Base-by-base conservation (phyloP, 73 alveolate genomes). In the Paramecium octaurelia region DNA sequence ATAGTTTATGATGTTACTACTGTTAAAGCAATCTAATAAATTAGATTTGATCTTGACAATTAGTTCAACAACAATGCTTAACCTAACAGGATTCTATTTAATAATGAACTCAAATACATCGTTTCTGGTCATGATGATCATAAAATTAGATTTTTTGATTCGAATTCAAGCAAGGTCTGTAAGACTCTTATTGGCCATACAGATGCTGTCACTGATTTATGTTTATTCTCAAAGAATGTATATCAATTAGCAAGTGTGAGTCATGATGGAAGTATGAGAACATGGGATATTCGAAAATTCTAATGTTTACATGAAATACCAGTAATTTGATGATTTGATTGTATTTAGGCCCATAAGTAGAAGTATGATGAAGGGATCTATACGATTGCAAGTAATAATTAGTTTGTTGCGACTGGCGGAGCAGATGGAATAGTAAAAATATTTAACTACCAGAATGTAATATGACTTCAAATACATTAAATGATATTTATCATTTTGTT, bases 191-290 rank as follows among this genome's bases (percentile, higher is more conserved):
- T 93, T 14, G 94, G 94, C 6, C 97, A 93, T 43, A 93, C 95
- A n/a, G 97, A 93, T 93, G 95, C 97, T 40, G 95, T 93, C n/a
- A 93, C 95, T 40, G 94, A 83, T 59, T 58, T 89, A n/a, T 77
- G 93, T 86, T 60, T 93, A 12, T 83, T 83, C 85, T 92, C 85
- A 16, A 73, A 35, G 29, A 93, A 93, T 57, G 68, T 90, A n/a
- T 93, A 90, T 57, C 64, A 87, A 21, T 35, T 93, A 42, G 86
- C 94, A 14, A 83, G 92, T 27, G 97, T 86, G 6, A 92, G 95
- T 31, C 97, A 93, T 93, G 97, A 93, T 48, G 95, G 97, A 2
- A 91, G 95, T 20, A 84, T 93, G 93, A 92, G 97, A 69, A 91
- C 94, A 21, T 93, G 97, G 97, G 97, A 93, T 70, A 73, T 93